A percentile compares a stretch with the other conserved stretches of the same genome.
These are phyloP conservation scores for Phaffia rhodozyma DNA, from an alignment of 1,284 basidiomycete genomes.

Conservation along the genomic window DNA sequence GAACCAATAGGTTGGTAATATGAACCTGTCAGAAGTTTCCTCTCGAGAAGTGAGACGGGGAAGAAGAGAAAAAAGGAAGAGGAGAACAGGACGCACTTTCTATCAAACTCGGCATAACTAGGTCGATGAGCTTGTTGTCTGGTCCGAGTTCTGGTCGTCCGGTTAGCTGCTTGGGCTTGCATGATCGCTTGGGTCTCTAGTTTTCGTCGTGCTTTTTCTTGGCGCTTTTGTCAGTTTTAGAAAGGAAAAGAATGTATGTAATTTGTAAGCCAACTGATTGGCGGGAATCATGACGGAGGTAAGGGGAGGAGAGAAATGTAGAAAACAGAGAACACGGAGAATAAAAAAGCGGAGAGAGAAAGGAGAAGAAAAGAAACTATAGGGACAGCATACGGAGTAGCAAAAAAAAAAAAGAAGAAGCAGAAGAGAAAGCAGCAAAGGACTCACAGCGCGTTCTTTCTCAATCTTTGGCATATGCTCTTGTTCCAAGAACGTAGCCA, in stretches of 20 bases:
- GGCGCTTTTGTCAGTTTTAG: constrained; percentile 19
- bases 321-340: neutral
- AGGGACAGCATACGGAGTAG: neutral
- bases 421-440: neutral
- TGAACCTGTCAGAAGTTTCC: no score
- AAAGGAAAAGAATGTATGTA: no score
- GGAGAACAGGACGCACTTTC: no score
- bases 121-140: constrained; percentile 8
- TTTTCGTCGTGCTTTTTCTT: constrained; percentile 24
- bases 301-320: no score
- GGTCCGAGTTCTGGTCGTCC: constrained; percentile 28
- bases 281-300: neutral
- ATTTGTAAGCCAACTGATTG: neutral
- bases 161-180: constrained; percentile 26
- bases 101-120: no score
- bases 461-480: constrained; percentile 27
- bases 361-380: neutral
- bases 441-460: constrained; percentile 28
- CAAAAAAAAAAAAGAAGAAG: neutral
- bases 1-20: no score
- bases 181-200: constrained; percentile 22
- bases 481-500: constrained; percentile 25
- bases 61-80: no score
- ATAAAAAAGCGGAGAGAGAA: neutral
- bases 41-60: no score